Conservation (phyloP, 352 stramenopile species). For the Phytophthora megakarya region DNA sequence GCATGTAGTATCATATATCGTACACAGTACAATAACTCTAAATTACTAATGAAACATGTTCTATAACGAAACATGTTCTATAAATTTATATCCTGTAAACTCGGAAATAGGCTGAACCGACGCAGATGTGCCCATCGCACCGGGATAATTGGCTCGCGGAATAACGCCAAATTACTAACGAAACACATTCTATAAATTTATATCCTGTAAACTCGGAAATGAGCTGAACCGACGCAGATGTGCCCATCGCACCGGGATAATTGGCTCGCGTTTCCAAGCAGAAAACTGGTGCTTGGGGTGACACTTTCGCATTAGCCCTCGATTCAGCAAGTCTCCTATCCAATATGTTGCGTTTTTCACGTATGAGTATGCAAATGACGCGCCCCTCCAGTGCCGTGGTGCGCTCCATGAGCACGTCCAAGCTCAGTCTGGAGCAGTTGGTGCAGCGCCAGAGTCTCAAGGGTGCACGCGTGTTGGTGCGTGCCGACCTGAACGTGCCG, state of each 20-base stretch:
- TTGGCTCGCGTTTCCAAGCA: constrained; percentile 28
- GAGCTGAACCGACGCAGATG: background rate
- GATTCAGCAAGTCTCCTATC: constrained; percentile 2
- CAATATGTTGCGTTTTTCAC: constrained; percentile 33
- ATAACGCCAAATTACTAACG: no score
- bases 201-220: background rate
- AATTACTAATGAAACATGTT: background rate
- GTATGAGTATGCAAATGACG: constrained; percentile 20
- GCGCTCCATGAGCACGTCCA: constrained; percentile 52
- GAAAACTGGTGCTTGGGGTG: constrained; percentile 22
- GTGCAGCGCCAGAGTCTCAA: constrained; percentile 76
- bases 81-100: constrained; percentile 5
- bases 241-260: constrained; percentile 23
- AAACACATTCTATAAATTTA: background rate
- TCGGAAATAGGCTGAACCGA: background rate
- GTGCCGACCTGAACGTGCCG: constrained; percentile 99
- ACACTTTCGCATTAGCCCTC: constrained; percentile 21
- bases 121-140: constrained; percentile 16
- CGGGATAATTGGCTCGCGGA: constrained; percentile 22
- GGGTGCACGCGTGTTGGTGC: constrained; percentile 97
- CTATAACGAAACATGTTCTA: background rate
- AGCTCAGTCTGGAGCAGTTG: constrained; percentile 77
- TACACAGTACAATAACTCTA: no score
- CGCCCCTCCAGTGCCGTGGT: constrained; percentile 15
- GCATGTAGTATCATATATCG: background rate